A percentile compares a stretch with the other conserved stretches of the same genome.
Evolutionary conservation across 495 filamentous ascomycete species (phyloP).

Genomic region (Geoglossum glabrum): DNA sequence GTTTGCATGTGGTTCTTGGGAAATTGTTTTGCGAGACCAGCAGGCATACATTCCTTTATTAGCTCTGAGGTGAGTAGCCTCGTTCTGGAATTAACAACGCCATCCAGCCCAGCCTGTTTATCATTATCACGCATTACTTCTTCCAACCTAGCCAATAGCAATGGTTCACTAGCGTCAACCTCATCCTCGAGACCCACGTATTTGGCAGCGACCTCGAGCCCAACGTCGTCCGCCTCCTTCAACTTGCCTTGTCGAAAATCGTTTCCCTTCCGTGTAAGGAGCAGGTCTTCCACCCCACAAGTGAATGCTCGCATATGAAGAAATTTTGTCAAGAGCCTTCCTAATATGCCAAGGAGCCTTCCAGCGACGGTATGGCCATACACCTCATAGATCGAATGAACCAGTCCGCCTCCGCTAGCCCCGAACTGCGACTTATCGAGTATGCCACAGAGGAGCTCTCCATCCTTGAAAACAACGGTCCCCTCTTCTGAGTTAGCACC

Average conservation of each 20-base stretch:
- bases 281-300: constrained; percentile 92
- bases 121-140: constrained; percentile 77
- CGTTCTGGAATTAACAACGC: constrained; percentile 56
- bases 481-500: constrained; percentile 50
- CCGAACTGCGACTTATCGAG: constrained; percentile 94
- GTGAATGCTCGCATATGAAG: constrained; percentile 87
- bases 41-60: constrained; percentile 57
- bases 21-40: constrained; percentile 72
- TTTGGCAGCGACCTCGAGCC: constrained; percentile 64
- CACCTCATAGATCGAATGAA: constrained; percentile 82
- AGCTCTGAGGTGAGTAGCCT: constrained; percentile 56
- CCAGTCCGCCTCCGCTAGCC: constrained; percentile 63
- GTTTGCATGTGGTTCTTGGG: constrained; percentile 97
- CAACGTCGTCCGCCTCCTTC: constrained; percentile 46
- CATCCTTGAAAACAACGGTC: constrained; percentile 65
- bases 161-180: constrained; percentile 35
- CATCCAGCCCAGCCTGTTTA: constrained; percentile 75
- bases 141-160: constrained; percentile 59
- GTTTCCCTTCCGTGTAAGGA: constrained; percentile 68
- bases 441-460: constrained; percentile 75
- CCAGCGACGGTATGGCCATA: constrained; percentile 79
- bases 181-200: constrained; percentile 69
- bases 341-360: constrained; percentile 68
- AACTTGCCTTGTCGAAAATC: constrained; percentile 46
- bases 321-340: constrained; percentile 72